Percentiles rank a stretch among this genome's conserved stretches.
Evolutionary conservation across 2,329 filamentous ascomycete genomes (phyloP).

Genomic region (Penicillium glabrum): DNA sequence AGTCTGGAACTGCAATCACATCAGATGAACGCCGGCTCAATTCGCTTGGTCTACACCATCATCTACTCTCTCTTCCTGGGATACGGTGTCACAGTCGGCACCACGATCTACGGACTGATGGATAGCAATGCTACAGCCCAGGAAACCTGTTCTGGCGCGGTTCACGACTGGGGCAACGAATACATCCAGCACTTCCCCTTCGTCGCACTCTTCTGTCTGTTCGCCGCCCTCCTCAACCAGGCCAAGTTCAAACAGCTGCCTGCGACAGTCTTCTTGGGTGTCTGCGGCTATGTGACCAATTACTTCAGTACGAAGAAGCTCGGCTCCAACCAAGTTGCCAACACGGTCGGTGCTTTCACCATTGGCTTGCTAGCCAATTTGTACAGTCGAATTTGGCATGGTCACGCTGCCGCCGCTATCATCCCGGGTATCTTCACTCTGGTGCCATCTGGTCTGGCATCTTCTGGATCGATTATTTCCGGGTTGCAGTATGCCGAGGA

Average conservation of each 20-base stretch:
- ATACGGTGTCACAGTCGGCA: constrained; percentile 68
- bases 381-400: constrained; percentile 69
- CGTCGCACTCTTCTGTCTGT: constrained; percentile 70
- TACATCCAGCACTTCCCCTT: constrained; percentile 63
- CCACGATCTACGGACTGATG: constrained; percentile 60
- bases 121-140: constrained; percentile 53
- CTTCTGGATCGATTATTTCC: constrained; percentile 54
- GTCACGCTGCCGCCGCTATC: constrained; percentile 78
- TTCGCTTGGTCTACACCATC: constrained; percentile 50
- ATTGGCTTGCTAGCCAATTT: constrained; percentile 76
- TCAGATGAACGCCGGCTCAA: constrained; percentile 65
- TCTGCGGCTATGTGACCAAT: constrained; percentile 60
- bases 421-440: constrained; percentile 79
- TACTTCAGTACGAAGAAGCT: constrained; percentile 58
- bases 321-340: constrained; percentile 69
- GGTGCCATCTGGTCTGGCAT: constrained; percentile 59
- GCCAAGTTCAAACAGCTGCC: constrained; percentile 75
- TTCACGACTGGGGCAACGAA: constrained; percentile 47
- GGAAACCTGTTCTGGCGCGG: constrained; percentile 38
- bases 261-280: constrained; percentile 69
- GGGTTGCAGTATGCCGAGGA: constrained; percentile 57
- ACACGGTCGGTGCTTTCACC: constrained; percentile 71
- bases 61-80: constrained; percentile 70
- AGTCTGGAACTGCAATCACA: constrained; percentile 66
- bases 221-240: constrained; percentile 75